These are phyloP conservation scores for Starmerella sirachaensis DNA, from an alignment of 805 yeast species.

Conservation along the genomic window DNA sequence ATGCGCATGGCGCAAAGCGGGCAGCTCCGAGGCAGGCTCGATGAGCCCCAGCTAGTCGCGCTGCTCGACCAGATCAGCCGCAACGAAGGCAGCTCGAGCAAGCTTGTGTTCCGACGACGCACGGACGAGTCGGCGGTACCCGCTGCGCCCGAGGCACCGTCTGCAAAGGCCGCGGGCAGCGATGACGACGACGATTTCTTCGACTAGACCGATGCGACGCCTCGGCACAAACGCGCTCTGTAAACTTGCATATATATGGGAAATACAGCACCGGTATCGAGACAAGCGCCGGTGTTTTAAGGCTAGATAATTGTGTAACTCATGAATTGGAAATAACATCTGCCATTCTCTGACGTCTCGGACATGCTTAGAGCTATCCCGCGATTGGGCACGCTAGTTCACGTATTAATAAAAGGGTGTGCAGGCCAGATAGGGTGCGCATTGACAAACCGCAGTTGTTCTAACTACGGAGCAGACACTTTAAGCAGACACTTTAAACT, in stretches of 20 bases:
- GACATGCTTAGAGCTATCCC: too few species aligned
- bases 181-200: slow-evolving; percentile 33
- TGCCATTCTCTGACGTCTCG: too few species aligned
- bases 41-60: slow-evolving; percentile 71
- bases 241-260: neutral
- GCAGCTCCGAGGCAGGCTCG: slow-evolving; percentile 57
- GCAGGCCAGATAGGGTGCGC: too few species aligned
- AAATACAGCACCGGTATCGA: too few species aligned
- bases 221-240: neutral
- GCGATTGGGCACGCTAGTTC: too few species aligned
- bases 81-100: slow-evolving; percentile 40
- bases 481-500: too few species aligned
- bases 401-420: too few species aligned
- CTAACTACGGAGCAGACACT: too few species aligned
- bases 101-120: slow-evolving; percentile 24
- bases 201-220: slow-evolving; percentile 28
- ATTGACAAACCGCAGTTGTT: too few species aligned
- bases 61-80: slow-evolving; percentile 72
- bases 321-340: too few species aligned
- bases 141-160: neutral
- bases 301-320: too few species aligned
- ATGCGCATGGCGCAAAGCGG: slow-evolving; percentile 65
- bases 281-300: too few species aligned
- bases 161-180: slow-evolving; percentile 8
- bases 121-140: slow-evolving; percentile 4